Percentiles rank a stretch among this genome's conserved stretches.
Conservation (phyloP, 2,329 filamentous ascomycete species). For the Trichothecium sympodiale region DNA sequence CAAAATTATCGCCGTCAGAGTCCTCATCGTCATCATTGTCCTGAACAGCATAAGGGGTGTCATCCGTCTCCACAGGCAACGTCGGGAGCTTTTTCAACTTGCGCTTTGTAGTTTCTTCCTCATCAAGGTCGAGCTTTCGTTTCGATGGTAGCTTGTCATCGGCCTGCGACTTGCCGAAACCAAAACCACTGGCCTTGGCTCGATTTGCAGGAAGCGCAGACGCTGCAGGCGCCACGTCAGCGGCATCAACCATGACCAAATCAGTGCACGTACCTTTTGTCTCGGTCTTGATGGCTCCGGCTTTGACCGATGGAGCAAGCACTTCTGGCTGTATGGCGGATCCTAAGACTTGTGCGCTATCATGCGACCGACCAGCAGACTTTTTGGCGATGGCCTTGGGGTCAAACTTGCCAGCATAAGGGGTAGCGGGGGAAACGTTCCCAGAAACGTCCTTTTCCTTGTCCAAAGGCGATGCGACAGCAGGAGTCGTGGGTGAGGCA, state of each 20-base stretch:
- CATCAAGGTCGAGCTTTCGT: slow-evolving; percentile 72
- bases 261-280: slow-evolving; percentile 21
- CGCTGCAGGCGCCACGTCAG: slow-evolving; percentile 20
- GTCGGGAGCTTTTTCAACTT: slow-evolving; percentile 87
- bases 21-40: slow-evolving; percentile 61
- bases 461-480: slow-evolving; percentile 8
- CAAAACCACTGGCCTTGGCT: slow-evolving; percentile 73
- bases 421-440: slow-evolving; percentile 38
- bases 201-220: slow-evolving; percentile 55
- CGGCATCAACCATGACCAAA: neutral
- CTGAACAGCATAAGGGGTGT: slow-evolving; percentile 49
- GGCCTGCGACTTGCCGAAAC: slow-evolving; percentile 56
- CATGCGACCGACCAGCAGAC: slow-evolving; percentile 45
- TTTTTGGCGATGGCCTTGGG: slow-evolving; percentile 81
- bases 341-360: slow-evolving; percentile 39
- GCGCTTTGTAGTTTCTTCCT: slow-evolving; percentile 76
- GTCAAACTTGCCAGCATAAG: slow-evolving; percentile 73
- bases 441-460: slow-evolving; percentile 27
- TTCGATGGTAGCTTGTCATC: slow-evolving; percentile 62
- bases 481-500: neutral
- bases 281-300: slow-evolving; percentile 17
- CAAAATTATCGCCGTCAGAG: slow-evolving; percentile 65
- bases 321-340: slow-evolving; percentile 27
- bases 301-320: slow-evolving; percentile 9
- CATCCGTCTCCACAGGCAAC: slow-evolving; percentile 54